phyloP scores from a whole-genome alignment of 1,284 basidiomycete species.

The Marasmius oreades region DNA sequence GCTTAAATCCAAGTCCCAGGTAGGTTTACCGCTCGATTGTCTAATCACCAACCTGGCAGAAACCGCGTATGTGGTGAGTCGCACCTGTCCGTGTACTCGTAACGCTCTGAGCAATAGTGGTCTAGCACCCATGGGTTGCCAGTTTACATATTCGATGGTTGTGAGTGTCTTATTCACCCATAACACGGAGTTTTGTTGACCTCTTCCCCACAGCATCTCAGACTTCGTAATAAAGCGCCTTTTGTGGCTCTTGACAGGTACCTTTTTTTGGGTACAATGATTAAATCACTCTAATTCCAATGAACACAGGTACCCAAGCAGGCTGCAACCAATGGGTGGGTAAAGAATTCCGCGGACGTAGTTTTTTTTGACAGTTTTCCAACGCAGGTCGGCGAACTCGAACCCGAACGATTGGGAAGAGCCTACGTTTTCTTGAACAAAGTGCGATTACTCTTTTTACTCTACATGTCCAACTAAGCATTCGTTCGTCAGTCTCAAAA shows the following conservation, averaged over 20 bases:
- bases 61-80: conserved; percentile 48
- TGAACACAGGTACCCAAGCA: conserved; percentile 39
- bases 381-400: conserved; percentile 50
- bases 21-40: conserved; percentile 55
- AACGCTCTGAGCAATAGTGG: not conserved
- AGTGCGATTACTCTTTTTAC: conserved; percentile 22
- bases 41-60: conserved; percentile 57
- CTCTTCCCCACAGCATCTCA: conserved; percentile 35
- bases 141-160: conserved; percentile 59
- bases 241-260: conserved; percentile 60
- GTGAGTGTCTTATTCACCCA: conserved; percentile 25
- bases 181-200: not conserved
- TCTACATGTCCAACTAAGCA: not conserved
- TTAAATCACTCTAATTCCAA: not conserved
- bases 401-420: conserved; percentile 54
- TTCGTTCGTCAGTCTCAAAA: conserved; percentile 37
- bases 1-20: conserved; percentile 35
- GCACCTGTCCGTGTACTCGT: not conserved
- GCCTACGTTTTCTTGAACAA: conserved; percentile 52
- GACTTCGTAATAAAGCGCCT: conserved; percentile 64
- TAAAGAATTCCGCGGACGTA: not conserved
- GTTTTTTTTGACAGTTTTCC: not conserved
- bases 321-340: conserved; percentile 66
- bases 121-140: conserved; percentile 54
- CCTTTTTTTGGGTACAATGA: not conserved